Conservation (phyloP, 495 filamentous ascomycete species). For the Aspergillus campestris region DNA sequence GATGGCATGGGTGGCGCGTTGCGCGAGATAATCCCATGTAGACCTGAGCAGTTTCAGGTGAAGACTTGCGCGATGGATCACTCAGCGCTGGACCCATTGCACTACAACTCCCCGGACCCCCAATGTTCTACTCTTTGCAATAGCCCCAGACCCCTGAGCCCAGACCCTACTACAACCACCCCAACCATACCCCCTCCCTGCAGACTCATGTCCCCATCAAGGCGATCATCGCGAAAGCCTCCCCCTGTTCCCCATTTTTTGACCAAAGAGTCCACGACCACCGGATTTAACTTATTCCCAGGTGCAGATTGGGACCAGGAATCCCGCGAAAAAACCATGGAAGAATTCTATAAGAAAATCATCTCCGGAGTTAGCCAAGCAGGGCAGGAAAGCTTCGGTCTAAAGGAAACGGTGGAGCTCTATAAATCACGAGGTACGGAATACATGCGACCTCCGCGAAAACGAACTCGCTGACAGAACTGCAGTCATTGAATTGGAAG, state of each 20-base stretch:
- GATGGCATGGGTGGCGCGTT: not conserved
- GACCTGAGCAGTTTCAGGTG: slow-evolving; percentile 1
- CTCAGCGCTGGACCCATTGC: slow-evolving; percentile 5
- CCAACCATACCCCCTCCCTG: slow-evolving; percentile 11
- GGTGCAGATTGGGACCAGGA: slow-evolving; percentile 65
- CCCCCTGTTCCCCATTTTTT: slow-evolving; percentile 41
- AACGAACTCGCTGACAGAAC: slow-evolving; percentile 1
- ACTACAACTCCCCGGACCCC: slow-evolving; percentile 1
- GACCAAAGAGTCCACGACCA: slow-evolving; percentile 60
- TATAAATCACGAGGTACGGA: slow-evolving; percentile 69
- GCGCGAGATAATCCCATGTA: not conserved
- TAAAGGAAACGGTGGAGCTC: slow-evolving; percentile 61
- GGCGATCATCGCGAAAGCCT: slow-evolving; percentile 16
- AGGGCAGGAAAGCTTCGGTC: slow-evolving; percentile 47
- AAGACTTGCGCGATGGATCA: slow-evolving; percentile 7
- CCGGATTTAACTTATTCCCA: slow-evolving; percentile 33
- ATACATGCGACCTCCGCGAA: not conserved
- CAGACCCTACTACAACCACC: slow-evolving; percentile 12
- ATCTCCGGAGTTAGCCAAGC: slow-evolving; percentile 54
- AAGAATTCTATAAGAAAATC: slow-evolving; percentile 50
- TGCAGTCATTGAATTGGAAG: slow-evolving; percentile 62
- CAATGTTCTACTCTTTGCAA: slow-evolving; percentile 4
- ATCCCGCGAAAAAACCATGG: slow-evolving; percentile 55
- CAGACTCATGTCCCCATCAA: slow-evolving; percentile 15
- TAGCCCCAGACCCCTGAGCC: slow-evolving; percentile 7